Base-by-base conservation (phyloP, 2,329 filamentous ascomycete genomes). In the Tolypocladium album region DNA sequence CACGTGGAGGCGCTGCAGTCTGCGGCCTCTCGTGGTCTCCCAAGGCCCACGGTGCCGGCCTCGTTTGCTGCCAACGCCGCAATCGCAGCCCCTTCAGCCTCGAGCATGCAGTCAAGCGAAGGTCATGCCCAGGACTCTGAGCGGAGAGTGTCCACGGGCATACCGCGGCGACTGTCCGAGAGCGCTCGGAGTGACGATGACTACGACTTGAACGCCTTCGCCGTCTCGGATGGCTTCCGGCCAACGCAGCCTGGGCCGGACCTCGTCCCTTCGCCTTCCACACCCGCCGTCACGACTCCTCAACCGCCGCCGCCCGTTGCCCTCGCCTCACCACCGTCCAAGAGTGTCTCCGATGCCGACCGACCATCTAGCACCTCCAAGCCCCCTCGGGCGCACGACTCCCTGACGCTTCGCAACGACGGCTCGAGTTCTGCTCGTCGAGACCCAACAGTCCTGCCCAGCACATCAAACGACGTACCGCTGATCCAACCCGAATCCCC, bases 301-400 rank as follows among this genome's bases (percentile, higher is more conserved):
- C 70, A 58, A 60, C 61, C 64, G 31, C 63, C 59, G 45, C 61
- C 61, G 27, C 64, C 52, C 60, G 63, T 34, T 58, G 47, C 61
- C 20, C 57, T 61, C 55, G 40, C 67, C 20, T 60, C 67, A 42
- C n/a, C 67, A 17, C 61, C 68, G 43, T 67, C 64, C 2, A 68
- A 70, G 61, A 65, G 59, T 15, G 40, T 57, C 20, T 34, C 64
- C 15, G 64, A 65, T 57, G 64, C 68, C 38, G 70, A 71, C 60
- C 75, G 80, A 60, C 77, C 81, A 43, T 83, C 82, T 4, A 86
- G 83, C 68, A 80, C 80, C 56, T 75, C 79, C 17, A 87, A 87
- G 63, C 75, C 79, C n/a, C 76, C 75, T 6, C 74, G 72, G 15
- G 73, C 70, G 8, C 72, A 78, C 34, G 81, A 83, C 61, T 79